These are phyloP conservation scores for Allium fistulosum DNA, from an alignment of 106 monocot genomes.

Conservation along the genomic window DNA sequence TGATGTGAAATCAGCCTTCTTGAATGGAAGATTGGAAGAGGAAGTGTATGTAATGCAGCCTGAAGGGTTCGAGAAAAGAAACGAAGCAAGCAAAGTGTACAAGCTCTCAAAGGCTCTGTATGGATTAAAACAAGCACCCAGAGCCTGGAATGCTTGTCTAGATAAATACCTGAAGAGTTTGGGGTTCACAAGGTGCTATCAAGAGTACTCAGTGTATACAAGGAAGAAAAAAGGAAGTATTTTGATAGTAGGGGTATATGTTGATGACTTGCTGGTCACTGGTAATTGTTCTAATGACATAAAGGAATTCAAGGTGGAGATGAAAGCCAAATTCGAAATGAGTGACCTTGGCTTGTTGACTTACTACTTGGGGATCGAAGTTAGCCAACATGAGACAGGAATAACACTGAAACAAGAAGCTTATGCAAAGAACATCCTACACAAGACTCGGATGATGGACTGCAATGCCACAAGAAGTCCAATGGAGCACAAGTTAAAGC, in stretches of 20 bases:
- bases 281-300: not conserved
- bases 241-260: conserved; percentile 5
- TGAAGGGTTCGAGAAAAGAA: not conserved
- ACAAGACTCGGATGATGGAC: not conserved
- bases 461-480: conserved; percentile 9
- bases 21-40: too few relatives aligned
- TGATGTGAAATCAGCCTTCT: too few relatives aligned
- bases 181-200: not conserved
- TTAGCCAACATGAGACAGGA: not conserved
- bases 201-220: conserved; percentile 9
- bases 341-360: too few relatives aligned
- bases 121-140: too few relatives aligned
- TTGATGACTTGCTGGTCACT: not conserved
- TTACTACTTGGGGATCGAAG: too few relatives aligned
- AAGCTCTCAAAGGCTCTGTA: not conserved
- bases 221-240: not conserved
- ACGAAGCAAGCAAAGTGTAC: not conserved
- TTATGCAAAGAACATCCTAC: conserved; percentile 14
- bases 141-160: not conserved
- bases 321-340: conserved; percentile 25
- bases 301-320: conserved; percentile 12
- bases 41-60: too few relatives aligned
- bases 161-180: not conserved
- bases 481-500: conserved; percentile 2
- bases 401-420: not conserved